A percentile compares a stretch with the other conserved stretches of the same genome.
These are phyloP conservation scores for Geotrichum ghanense DNA, from an alignment of 805 yeast species.

Conservation along the genomic window DNA sequence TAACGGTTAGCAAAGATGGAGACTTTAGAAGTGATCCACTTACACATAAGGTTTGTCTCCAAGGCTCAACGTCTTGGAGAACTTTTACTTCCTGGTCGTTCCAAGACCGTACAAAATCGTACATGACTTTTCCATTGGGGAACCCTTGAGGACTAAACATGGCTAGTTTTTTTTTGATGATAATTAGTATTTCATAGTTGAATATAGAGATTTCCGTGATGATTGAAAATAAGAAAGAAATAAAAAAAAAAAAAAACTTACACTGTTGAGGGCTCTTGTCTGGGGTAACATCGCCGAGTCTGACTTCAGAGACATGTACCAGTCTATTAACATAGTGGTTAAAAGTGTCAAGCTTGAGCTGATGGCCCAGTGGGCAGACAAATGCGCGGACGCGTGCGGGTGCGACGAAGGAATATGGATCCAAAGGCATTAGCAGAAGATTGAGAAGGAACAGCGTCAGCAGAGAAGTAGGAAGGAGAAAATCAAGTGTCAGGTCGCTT, in stretches of 20 bases:
- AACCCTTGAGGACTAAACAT: slow-evolving; percentile 72
- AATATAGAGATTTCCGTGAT: too few relatives aligned
- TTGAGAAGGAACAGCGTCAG: too few relatives aligned
- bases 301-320: slow-evolving; percentile 43
- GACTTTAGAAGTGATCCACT: neutral
- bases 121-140: slow-evolving; percentile 66
- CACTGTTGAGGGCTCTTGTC: slow-evolving; percentile 34
- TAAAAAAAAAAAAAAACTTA: too few relatives aligned
- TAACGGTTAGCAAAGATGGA: neutral
- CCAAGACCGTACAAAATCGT: slow-evolving; percentile 37
- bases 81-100: slow-evolving; percentile 47
- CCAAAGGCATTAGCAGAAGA: slow-evolving; percentile 14
- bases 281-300: slow-evolving; percentile 68
- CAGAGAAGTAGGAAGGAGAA: too few relatives aligned
- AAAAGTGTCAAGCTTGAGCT: slow-evolving; percentile 34
- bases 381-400: slow-evolving; percentile 57
- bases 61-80: slow-evolving; percentile 84
- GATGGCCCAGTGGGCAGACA: slow-evolving; percentile 56
- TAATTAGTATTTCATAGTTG: too few relatives aligned
- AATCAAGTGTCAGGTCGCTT: neutral
- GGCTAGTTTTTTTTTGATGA: neutral
- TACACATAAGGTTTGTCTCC: slow-evolving; percentile 51
- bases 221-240: too few relatives aligned
- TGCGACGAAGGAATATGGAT: slow-evolving; percentile 34
- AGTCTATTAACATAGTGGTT: slow-evolving; percentile 32